phyloP scores from a whole-genome alignment of 1,284 basidiomycete species.

The Sphagnurus paluster region DNA sequence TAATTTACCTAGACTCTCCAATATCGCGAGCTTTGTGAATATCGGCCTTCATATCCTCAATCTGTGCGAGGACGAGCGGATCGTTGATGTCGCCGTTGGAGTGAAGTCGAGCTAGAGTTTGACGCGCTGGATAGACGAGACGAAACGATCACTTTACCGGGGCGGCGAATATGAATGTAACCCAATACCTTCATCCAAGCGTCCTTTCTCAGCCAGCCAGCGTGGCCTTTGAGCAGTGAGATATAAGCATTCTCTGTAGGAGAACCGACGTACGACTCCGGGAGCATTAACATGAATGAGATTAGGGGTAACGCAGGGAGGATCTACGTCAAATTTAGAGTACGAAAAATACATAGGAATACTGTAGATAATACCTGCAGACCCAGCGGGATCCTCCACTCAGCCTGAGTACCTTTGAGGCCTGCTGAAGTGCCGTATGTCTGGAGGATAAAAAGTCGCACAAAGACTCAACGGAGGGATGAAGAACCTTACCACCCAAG shows the following conservation, averaged over 20 bases:
- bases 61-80: slow-evolving; percentile 42
- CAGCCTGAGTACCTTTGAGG: slow-evolving; percentile 33
- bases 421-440: slow-evolving; percentile 39
- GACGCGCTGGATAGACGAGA: too few species aligned
- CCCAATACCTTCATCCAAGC: slow-evolving; percentile 40
- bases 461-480: too few species aligned
- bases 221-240: slow-evolving; percentile 38
- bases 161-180: not conserved
- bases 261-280: slow-evolving; percentile 33
- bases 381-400: slow-evolving; percentile 58
- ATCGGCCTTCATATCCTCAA: slow-evolving; percentile 43
- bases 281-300: slow-evolving; percentile 49
- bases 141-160: not conserved
- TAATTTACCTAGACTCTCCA: slow-evolving; percentile 30
- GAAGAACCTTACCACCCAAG: slow-evolving; percentile 43
- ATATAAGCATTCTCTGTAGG: not conserved
- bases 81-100: slow-evolving; percentile 49
- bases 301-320: slow-evolving; percentile 53
- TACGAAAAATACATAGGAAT: too few species aligned
- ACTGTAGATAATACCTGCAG: too few species aligned
- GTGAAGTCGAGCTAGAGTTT: slow-evolving; percentile 50
- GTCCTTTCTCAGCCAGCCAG: slow-evolving; percentile 60
- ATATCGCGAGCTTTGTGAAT: slow-evolving; percentile 34
- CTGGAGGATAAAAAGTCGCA: too few species aligned
- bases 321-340: slow-evolving; percentile 24